Base-by-base conservation (phyloP, 2,329 filamentous ascomycete species). In the Xylariales sp. region DNA sequence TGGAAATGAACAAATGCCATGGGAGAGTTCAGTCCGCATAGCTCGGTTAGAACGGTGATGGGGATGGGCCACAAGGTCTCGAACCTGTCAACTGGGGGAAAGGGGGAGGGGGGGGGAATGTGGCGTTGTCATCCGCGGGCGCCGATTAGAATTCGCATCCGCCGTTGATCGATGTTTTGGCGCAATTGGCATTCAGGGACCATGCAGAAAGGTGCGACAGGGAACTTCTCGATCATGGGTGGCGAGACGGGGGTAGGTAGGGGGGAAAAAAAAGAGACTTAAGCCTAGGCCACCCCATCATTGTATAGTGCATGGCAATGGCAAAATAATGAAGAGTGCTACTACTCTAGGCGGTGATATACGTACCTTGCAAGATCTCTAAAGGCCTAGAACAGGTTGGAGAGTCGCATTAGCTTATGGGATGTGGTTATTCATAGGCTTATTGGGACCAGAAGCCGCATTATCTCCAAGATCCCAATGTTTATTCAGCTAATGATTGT, bases 361-460 rank as follows among this genome's bases (percentile, higher is more conserved):
- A 74, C 75, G 67, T 75, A 78, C 76, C 73, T 78, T 57, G 75
- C 73, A 65, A 78, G 75, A 65, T 78, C 75, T 67, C 69, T 72
- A 65, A 77, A 78, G 71, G 77, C 76, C 77, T 79, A 75, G 74
- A 75, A 73, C 65, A 16, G 28, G 52, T 41, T 30, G 55, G 23
- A 67, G 54, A 67, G 64, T 67, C 28, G 49, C 64, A 70, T 76
- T 70, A 76, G 73, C 68, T 39, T 28, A 68, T 41, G 45, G 49
- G 54, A 32, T 60, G 34, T 46, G 45, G 39, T 28, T 39, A 41
- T 23, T 58, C n/a, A 28, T 18, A 54, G 65, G 36, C 50, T 34
- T 7, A 48, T 54, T 30, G 46, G 30, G 39, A 56, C 18, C 18
- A n/a, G 36, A 43, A 8, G 53, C 39, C 10, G 36, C 30, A 16